Evolutionary conservation across 169 alveolate species (phyloP).

Genomic region (Babesia bovis): DNA sequence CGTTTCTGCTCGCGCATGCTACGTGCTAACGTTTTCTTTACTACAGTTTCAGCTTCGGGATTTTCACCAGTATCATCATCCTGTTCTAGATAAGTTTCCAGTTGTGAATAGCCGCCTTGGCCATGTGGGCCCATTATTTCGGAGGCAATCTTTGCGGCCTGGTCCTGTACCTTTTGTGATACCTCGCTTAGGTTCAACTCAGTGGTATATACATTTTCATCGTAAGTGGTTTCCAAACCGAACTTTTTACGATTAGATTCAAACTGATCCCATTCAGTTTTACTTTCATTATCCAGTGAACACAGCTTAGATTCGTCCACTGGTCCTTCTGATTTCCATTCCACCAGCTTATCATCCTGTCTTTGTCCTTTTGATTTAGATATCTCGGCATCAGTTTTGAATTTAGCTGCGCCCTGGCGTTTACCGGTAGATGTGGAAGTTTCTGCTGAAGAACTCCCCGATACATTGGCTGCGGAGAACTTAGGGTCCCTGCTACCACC

Average conservation of each 20-base stretch:
- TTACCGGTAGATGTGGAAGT: not conserved
- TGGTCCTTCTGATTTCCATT: constrained; percentile 53
- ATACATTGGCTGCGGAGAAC: not conserved
- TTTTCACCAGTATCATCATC: constrained; percentile 62
- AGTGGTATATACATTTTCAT: constrained; percentile 77
- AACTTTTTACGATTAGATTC: constrained; percentile 53
- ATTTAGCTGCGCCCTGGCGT: not conserved
- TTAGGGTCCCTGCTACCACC: not conserved
- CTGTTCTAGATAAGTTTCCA: constrained; percentile 61
- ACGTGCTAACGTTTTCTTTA: constrained; percentile 12
- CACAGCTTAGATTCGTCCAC: constrained; percentile 36
- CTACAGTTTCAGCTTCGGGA: constrained; percentile 7
- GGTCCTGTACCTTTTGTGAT: constrained; percentile 70
- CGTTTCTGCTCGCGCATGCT: not conserved
- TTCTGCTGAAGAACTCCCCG: constrained; percentile 1
- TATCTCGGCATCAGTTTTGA: constrained; percentile 63
- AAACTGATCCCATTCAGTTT: constrained; percentile 62
- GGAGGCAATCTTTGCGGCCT: constrained; percentile 70
- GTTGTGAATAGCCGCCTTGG: constrained; percentile 67
- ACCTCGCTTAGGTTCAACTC: constrained; percentile 66
- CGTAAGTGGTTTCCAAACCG: constrained; percentile 63
- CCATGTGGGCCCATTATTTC: constrained; percentile 67
- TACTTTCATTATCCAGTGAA: constrained; percentile 17
- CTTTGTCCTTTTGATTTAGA: constrained; percentile 24
- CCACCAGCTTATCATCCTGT: constrained; percentile 27